Percentiles rank a stretch among this genome's conserved stretches.
Conservation (phyloP, 345 rosid species). For the Eucalyptus dawsonii region DNA sequence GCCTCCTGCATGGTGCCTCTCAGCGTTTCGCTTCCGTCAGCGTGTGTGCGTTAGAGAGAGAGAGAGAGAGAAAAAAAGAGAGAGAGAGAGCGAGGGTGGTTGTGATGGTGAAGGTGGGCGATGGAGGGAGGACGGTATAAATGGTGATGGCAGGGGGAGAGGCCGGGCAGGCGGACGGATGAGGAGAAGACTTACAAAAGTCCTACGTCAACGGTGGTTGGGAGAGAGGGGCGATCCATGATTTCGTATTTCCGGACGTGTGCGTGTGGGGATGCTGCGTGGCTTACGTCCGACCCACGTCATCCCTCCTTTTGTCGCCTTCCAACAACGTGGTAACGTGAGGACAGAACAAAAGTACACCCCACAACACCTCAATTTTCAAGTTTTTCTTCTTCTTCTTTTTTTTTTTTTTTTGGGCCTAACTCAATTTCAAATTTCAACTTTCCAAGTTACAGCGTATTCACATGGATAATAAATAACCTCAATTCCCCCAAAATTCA, state of each 20-base stretch:
- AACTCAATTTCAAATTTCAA: too few relatives aligned
- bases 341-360: neutral
- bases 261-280: neutral
- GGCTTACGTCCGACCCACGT: neutral
- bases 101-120: neutral
- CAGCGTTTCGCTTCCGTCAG: neutral
- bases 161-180: neutral
- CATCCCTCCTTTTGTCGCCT: neutral
- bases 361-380: too few relatives aligned
- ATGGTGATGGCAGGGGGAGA: neutral
- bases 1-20: conserved; percentile 22
- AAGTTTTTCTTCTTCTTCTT: too few relatives aligned
- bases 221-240: neutral
- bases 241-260: neutral
- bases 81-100: neutral
- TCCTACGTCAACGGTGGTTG: conserved; percentile 28
- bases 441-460: too few relatives aligned
- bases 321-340: neutral
- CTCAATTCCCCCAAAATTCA: neutral
- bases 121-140: neutral
- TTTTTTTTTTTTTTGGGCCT: too few relatives aligned
- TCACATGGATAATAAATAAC: too few relatives aligned
- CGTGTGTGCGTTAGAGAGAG: neutral
- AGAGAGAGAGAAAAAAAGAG: neutral
- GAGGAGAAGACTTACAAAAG: neutral